Percentiles rank a stretch among this genome's conserved stretches.
Conservation (phyloP, 83 land plant species). For the Picea engelmannii region DNA sequence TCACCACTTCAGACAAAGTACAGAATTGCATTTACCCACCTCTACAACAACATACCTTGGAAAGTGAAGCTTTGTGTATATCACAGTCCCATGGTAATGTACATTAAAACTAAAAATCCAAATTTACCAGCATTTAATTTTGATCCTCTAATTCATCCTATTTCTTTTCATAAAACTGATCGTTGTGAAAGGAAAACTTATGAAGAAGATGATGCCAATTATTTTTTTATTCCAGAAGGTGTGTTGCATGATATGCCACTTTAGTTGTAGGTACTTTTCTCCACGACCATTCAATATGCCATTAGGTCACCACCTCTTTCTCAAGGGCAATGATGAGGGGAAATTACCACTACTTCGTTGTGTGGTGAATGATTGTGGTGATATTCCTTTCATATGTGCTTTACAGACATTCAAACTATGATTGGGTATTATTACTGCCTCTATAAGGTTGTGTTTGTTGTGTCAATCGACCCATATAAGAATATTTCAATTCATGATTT, state of each 20-base stretch:
- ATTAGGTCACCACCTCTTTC: slow-evolving; percentile 50
- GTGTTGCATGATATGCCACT: too few relatives aligned
- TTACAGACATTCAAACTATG: too few relatives aligned
- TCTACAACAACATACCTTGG: slow-evolving; percentile 94
- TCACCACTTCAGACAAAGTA: slow-evolving; percentile 95
- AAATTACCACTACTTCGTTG: too few relatives aligned
- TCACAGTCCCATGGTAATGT: slow-evolving; percentile 99
- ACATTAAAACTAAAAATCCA: slow-evolving; percentile 18
- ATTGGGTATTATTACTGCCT: too few relatives aligned
- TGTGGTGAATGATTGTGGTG: too few relatives aligned
- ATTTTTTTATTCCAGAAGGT: too few relatives aligned
- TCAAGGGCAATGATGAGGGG: too few relatives aligned
- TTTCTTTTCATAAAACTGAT: slow-evolving; percentile 61
- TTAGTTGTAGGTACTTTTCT: slow-evolving; percentile 95
- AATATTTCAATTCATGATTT: too few relatives aligned
- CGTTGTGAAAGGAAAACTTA: slow-evolving; percentile 1
- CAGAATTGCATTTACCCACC: slow-evolving; percentile 93
- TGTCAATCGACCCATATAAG: too few relatives aligned
- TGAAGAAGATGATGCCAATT: too few relatives aligned
- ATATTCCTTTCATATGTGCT: too few relatives aligned
- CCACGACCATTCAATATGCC: slow-evolving; percentile 99
- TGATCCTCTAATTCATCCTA: slow-evolving; percentile 97
- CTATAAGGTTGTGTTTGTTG: too few relatives aligned
- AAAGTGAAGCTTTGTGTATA: slow-evolving; percentile 90
- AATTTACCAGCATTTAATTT: slow-evolving; percentile 97